Percentiles rank a stretch among this genome's conserved stretches.
phyloP scores from a whole-genome alignment of 1,139 yeast genomes.

The Candida smagusa region DNA sequence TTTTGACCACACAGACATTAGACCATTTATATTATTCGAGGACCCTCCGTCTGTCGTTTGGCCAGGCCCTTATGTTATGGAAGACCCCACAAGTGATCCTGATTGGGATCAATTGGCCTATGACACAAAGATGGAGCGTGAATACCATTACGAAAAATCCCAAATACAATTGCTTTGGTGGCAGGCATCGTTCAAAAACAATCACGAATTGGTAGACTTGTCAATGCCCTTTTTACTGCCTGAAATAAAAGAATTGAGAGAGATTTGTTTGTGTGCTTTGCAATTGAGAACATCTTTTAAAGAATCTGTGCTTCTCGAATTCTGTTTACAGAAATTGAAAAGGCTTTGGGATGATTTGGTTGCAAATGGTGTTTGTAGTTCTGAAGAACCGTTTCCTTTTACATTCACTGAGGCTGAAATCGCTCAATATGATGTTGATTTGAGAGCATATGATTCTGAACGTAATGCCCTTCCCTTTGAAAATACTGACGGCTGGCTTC shows the following conservation, averaged over 20 bases:
- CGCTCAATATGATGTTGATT: slow-evolving; percentile 52
- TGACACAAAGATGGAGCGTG: slow-evolving; percentile 72
- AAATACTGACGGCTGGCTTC: slow-evolving; percentile 93
- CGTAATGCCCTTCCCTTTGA: slow-evolving; percentile 75
- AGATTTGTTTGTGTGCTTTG: slow-evolving; percentile 63
- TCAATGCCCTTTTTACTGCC: slow-evolving; percentile 81
- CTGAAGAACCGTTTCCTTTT: slow-evolving; percentile 53
- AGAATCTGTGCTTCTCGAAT: slow-evolving; percentile 66
- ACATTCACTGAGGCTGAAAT: slow-evolving; percentile 53
- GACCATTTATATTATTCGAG: slow-evolving; percentile 74
- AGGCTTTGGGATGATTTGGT: slow-evolving; percentile 74
- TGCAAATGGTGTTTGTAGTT: slow-evolving; percentile 55
- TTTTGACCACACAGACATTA: slow-evolving; percentile 74
- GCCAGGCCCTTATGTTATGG: slow-evolving; percentile 81
- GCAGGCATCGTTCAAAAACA: slow-evolving; percentile 58
- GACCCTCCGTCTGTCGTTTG: slow-evolving; percentile 84
- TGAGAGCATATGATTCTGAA: slow-evolving; percentile 66
- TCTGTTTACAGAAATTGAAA: slow-evolving; percentile 66
- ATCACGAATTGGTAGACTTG: slow-evolving; percentile 67
- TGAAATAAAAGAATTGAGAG: slow-evolving; percentile 63
- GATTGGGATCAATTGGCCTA: slow-evolving; percentile 66
- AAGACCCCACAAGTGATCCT: slow-evolving; percentile 70
- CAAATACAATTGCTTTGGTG: slow-evolving; percentile 93
- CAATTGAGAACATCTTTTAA: slow-evolving; percentile 59
- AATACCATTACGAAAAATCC: slow-evolving; percentile 82